phyloP scores from a whole-genome alignment of 2,329 filamentous ascomycete genomes.

The Neonectria sp. region DNA sequence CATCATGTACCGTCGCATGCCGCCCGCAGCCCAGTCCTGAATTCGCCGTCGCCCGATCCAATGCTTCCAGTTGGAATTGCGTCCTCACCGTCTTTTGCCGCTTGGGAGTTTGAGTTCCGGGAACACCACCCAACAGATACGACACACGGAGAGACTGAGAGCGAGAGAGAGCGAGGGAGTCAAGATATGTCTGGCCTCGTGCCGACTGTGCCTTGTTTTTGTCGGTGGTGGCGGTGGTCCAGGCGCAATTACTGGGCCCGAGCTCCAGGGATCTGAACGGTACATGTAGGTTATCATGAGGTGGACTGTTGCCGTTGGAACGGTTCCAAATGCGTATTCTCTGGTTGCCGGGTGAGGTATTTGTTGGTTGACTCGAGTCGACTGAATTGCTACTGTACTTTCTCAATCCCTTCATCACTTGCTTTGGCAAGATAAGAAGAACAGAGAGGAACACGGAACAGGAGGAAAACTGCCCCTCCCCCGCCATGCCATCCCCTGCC shows the following conservation, averaged over 20 bases:
- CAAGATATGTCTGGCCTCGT: background rate
- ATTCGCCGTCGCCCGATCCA: conserved; percentile 17
- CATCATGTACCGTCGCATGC: conserved; percentile 17
- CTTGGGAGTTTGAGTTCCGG: conserved; percentile 12
- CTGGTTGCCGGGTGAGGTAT: conserved; percentile 16
- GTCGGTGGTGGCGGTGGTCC: conserved; percentile 11
- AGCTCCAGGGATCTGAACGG: conserved; percentile 4
- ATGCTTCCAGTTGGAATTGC: conserved; percentile 11
- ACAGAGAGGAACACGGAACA: background rate
- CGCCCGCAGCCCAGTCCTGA: background rate
- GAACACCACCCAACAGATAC: background rate
- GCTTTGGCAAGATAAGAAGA: background rate
- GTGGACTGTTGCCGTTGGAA: conserved; percentile 10
- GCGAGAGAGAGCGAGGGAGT: background rate
- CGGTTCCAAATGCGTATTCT: background rate
- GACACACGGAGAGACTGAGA: background rate
- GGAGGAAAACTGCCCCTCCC: conserved; percentile 32
- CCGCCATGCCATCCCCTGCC: conserved; percentile 41
- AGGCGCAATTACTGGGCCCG: conserved; percentile 21
- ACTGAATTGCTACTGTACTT: conserved; percentile 3
- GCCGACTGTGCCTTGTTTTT: background rate
- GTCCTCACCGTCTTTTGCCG: conserved; percentile 30
- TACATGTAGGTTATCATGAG: conserved; percentile 20
- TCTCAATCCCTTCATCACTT: background rate
- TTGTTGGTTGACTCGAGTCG: conserved; percentile 8